Conservation (phyloP, 208 protist genomes). For the Tritrichomonas musculus region DNA sequence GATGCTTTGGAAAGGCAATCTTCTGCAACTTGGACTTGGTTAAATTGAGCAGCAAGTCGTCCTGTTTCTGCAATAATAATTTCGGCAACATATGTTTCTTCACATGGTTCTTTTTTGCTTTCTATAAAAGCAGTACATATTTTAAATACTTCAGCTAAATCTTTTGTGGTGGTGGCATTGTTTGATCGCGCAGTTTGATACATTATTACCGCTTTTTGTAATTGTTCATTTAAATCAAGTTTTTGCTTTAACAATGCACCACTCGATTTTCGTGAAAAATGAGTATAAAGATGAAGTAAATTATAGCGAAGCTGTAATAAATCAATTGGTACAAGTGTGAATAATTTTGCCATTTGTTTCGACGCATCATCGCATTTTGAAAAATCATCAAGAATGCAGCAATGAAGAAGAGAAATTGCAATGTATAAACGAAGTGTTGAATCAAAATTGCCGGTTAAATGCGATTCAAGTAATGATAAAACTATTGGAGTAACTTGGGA, state of each 20-base stretch:
- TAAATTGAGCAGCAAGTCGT: neutral
- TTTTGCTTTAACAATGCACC: neutral
- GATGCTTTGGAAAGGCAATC: neutral
- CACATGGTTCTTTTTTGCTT: neutral
- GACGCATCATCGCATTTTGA: constrained; percentile 6
- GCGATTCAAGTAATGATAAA: neutral
- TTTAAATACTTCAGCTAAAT: neutral
- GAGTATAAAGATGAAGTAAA: neutral
- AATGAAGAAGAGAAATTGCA: neutral
- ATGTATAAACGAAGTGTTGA: neutral
- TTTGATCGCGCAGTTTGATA: neutral
- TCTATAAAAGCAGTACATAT: neutral
- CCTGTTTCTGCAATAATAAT: neutral
- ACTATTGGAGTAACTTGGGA: neutral
- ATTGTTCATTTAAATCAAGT: constrained; percentile 21
- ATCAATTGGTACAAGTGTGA: neutral
- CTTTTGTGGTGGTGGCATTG: neutral
- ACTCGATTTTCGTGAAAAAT: neutral
- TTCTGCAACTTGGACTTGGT: neutral
- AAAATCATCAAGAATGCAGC: neutral
- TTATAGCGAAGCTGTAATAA: neutral
- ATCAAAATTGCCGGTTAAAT: neutral
- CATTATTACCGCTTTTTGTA: constrained; percentile 32
- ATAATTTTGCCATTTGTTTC: constrained; percentile 23
- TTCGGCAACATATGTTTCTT: neutral